Base-by-base conservation (phyloP, 208 protist genomes). In the Leishmania aethiopica region DNA sequence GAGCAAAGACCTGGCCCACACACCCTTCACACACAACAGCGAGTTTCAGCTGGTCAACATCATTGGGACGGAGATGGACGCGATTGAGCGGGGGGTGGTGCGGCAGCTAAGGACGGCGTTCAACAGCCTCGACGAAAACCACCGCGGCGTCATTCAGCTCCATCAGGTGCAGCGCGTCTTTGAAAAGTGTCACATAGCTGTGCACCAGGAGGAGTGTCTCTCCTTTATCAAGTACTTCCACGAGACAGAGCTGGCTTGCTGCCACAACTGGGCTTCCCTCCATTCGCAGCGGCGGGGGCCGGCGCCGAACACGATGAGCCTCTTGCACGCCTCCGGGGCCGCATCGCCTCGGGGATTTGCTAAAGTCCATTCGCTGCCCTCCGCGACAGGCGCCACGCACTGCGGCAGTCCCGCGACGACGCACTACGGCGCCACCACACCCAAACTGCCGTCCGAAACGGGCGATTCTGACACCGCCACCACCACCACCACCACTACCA, bases 31-130 rank as follows among this genome's bases (percentile, higher is more conserved):
- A 32, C 85, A 88, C 70, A 90, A 88, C 73, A 89, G 83, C 69
- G 89, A 94, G 55, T 96, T 97, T 77, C 93, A 96, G 81, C 89
- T 97, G 57, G 81, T 76, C 7, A 97, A 97, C 78, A 95, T 97
- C 45, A 91, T 96, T 62, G 89, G 85, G 22, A 92, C 91, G 37
- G 88, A 96, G 69, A 90, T 94, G 89, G 90, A 94, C 71, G 89
- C 92, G 40, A 88, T 94, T 57, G 93, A 98, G 81, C 84, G 88
- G 35, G 81, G 92, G 77, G 83, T 95, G 25, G 91, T 98, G 59
- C 93, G 93, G 15, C 92, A 96, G 83, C 87, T 97, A 77, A 90
- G 95, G 25, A 78, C 62, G 19, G 95, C 95, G 17, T 98, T 98
- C 85, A 90, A 98, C 83, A 90, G 84, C 77, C 90, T 98, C n/a